These are phyloP conservation scores for Chenopodium suecicum DNA, from an alignment of 148 eudicot species.

Conservation along the genomic window DNA sequence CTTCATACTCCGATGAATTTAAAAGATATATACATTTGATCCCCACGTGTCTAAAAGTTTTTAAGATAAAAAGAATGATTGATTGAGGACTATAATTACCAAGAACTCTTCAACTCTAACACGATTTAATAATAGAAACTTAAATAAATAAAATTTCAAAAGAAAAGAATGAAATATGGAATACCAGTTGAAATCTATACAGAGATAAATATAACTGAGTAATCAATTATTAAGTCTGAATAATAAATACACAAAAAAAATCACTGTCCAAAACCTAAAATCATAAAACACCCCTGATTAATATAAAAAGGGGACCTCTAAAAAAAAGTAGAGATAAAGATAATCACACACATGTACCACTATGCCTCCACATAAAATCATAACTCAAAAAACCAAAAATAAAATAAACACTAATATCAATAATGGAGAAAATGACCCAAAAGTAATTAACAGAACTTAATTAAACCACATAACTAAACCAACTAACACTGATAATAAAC, in stretches of 20 bases:
- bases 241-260: constrained; percentile 10
- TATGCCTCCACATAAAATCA: constrained; percentile 5
- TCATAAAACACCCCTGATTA: neutral
- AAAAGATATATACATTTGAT: too few species aligned
- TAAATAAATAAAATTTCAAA: too few species aligned
- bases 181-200: neutral
- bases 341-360: constrained; percentile 14
- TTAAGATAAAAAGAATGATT: too few species aligned
- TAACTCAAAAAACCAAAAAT: neutral
- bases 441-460: neutral
- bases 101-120: too few species aligned
- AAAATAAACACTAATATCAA: neutral
- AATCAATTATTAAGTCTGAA: neutral
- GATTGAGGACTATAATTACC: too few species aligned
- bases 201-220: neutral
- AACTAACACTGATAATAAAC: constrained; percentile 8
- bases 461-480: constrained; percentile 9
- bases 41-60: too few species aligned
- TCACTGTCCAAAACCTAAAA: constrained; percentile 16
- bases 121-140: too few species aligned
- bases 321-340: neutral
- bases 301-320: neutral
- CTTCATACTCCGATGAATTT: too few species aligned
- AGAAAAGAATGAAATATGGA: neutral
- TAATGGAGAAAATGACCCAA: neutral